Evolutionary conservation across 805 yeast species (phyloP).

Genomic region (Kluyveromyces nonfermentans): DNA sequence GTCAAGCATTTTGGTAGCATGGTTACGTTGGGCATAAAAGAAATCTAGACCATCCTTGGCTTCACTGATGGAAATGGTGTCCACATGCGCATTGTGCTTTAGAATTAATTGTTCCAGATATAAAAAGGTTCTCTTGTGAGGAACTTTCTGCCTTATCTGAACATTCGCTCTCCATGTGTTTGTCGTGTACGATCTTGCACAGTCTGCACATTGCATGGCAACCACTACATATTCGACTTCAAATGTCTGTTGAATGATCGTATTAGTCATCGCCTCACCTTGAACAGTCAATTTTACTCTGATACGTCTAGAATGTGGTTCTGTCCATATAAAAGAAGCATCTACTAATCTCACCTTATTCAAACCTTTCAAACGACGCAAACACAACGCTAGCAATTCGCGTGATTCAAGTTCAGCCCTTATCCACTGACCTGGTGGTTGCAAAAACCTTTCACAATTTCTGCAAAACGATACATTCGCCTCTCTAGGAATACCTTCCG

Average conservation of each 20-base stretch:
- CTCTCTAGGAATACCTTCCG: constrained; percentile 91
- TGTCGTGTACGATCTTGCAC: constrained; percentile 94
- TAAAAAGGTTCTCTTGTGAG: constrained; percentile 92
- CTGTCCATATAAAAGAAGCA: constrained; percentile 97
- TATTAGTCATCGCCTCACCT: constrained; percentile 90
- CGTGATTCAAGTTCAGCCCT: constrained; percentile 84
- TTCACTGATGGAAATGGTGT: constrained; percentile 89
- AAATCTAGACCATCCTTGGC: constrained; percentile 91
- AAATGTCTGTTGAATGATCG: constrained; percentile 87
- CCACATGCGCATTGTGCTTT: constrained; percentile 86
- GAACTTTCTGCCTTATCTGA: constrained; percentile 94
- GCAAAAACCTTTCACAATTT: constrained; percentile 92
- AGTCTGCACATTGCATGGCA: constrained; percentile 97
- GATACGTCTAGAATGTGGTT: constrained; percentile 95
- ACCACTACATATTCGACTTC: constrained; percentile 90
- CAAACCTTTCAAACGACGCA: constrained; percentile 80
- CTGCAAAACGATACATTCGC: constrained; percentile 90
- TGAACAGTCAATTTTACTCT: constrained; percentile 88
- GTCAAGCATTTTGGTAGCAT: constrained; percentile 90
- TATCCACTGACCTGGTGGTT: constrained; percentile 94
- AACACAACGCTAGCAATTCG: constrained; percentile 82
- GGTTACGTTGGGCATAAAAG: constrained; percentile 78
- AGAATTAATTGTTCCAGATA: constrained; percentile 92
- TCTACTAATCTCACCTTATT: constrained; percentile 79
- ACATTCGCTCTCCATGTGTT: constrained; percentile 98